Evolutionary conservation across 192 early-diverging fungal species (phyloP).

Genomic region (Podila verticillata): DNA sequence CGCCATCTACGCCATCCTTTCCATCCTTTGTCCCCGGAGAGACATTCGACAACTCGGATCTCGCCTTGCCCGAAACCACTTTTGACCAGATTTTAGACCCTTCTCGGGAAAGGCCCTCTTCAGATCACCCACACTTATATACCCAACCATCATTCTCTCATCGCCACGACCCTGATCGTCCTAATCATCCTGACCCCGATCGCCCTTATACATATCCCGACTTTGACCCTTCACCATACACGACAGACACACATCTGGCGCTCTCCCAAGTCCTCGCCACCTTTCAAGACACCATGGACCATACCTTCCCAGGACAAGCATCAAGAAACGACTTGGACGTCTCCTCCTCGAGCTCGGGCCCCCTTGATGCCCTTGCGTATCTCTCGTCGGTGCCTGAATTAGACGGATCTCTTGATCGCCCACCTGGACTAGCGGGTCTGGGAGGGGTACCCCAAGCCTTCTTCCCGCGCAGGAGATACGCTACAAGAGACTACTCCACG

Average conservation of each 20-base stretch:
- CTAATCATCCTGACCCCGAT: slow-evolving; percentile 1
- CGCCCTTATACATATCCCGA: not conserved
- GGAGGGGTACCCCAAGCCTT: slow-evolving; percentile 2
- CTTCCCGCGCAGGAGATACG: slow-evolving; percentile 31
- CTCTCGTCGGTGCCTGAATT: not conserved
- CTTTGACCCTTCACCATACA: not conserved
- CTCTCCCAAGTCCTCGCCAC: slow-evolving; percentile 17
- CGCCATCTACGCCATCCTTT: not conserved
- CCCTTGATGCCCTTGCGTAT: not conserved
- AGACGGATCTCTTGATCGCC: no score
- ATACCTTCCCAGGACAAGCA: not conserved
- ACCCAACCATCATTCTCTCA: no score
- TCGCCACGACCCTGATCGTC: not conserved
- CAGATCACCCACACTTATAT: no score
- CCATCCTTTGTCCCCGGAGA: not conserved
- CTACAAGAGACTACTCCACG: slow-evolving; percentile 40
- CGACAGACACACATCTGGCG: slow-evolving; percentile 6
- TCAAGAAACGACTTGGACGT: no score
- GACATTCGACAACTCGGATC: not conserved
- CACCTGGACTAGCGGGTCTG: not conserved
- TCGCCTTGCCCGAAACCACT: no score
- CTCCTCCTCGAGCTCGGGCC: no score
- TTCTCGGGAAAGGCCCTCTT: no score
- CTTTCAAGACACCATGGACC: slow-evolving; percentile 10
- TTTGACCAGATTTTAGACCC: no score